Base-by-base conservation (phyloP, 2,329 filamentous ascomycete species). In the Teratosphaeria destructans region DNA sequence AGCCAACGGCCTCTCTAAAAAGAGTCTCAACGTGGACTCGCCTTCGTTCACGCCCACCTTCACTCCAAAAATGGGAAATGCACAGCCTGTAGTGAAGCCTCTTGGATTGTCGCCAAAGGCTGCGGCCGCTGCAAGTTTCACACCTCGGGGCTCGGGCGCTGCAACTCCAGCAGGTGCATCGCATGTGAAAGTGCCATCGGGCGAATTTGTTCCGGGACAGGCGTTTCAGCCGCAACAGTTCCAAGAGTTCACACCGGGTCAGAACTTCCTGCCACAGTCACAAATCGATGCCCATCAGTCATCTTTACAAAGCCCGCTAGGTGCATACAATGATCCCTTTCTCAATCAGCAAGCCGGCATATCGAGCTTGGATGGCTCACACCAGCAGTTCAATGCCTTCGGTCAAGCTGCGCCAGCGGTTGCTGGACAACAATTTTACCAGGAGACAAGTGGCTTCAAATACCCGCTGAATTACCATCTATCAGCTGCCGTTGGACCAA, bases 11-110 rank as follows among this genome's bases (percentile, higher is more conserved):
- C 61, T 67, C 12, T 57, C 63, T 27, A 90, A 90, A 75, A 94
- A 91, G 74, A 80, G 87, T 32, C 64, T 99, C 66, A 99, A 95
- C 74, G 94, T 96, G 70, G 94, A 97, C 70, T 97, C 94, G 8
- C 93, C 94, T 12, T 90, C 93, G 55, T 99, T 99, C 73, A 96
- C 90, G 0, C 93, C 93, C 43, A 60, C 52, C 77, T 97, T 99
- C 54, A 75, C 78, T 60, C 72, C 79, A 12, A 76, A 75, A 60
- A 74, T 76, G 32, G 78, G 79, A 67, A 79, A 76, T 57, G 72
- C 72, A 57, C 74, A 81, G 52, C 74, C 76, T 27, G 75, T 76
- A 27, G n/a, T 47, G 34, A 90, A 90, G 74, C 88, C 88, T 68
- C 82, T 86, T 10, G 86, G 86, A 8, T 91, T 97, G 64, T 94